These are phyloP conservation scores for Chrysanthemum lavandulifolium DNA, from an alignment of 129 eudicot species.

Conservation along the genomic window DNA sequence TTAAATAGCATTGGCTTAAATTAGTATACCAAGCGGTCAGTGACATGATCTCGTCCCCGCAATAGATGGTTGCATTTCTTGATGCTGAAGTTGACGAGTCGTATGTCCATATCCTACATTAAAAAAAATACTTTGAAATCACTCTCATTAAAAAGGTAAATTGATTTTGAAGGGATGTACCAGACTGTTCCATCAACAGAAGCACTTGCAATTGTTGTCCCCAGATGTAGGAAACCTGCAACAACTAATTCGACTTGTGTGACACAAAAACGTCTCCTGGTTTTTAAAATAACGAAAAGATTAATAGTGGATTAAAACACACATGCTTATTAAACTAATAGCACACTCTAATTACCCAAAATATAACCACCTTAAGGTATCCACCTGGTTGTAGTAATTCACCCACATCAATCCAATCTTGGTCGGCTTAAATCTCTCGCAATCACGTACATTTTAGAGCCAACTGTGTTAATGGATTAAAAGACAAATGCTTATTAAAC, in stretches of 20 bases:
- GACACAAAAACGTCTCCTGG: slow-evolving; percentile 92
- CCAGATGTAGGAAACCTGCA: slow-evolving; percentile 96
- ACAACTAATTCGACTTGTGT: slow-evolving; percentile 91
- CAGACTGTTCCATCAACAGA: slow-evolving; percentile 95
- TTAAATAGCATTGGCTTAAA: not conserved
- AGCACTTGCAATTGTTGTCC: slow-evolving; percentile 97
- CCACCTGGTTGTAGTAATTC: too few species aligned
- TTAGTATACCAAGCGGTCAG: slow-evolving; percentile 86
- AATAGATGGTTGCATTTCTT: slow-evolving; percentile 95
- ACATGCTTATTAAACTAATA: too few species aligned
- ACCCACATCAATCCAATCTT: too few species aligned
- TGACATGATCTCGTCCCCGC: slow-evolving; percentile 94
- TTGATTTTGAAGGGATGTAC: slow-evolving; percentile 29
- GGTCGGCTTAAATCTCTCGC: too few species aligned
- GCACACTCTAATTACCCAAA: too few species aligned
- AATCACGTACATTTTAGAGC: too few species aligned
- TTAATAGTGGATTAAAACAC: not conserved
- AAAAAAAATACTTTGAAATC: slow-evolving; percentile 1
- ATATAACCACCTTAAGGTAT: too few species aligned
- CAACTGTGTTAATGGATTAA: too few species aligned
- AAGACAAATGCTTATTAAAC: too few species aligned
- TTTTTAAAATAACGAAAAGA: slow-evolving; percentile 18
- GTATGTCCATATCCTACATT: slow-evolving; percentile 91
- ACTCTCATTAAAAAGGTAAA: not conserved
- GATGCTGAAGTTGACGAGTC: slow-evolving; percentile 81